A percentile compares a stretch with the other conserved stretches of the same genome.
These are phyloP conservation scores for Penicillium aurantiogriseum DNA, from an alignment of 2,329 filamentous ascomycete species.

Conservation along the genomic window DNA sequence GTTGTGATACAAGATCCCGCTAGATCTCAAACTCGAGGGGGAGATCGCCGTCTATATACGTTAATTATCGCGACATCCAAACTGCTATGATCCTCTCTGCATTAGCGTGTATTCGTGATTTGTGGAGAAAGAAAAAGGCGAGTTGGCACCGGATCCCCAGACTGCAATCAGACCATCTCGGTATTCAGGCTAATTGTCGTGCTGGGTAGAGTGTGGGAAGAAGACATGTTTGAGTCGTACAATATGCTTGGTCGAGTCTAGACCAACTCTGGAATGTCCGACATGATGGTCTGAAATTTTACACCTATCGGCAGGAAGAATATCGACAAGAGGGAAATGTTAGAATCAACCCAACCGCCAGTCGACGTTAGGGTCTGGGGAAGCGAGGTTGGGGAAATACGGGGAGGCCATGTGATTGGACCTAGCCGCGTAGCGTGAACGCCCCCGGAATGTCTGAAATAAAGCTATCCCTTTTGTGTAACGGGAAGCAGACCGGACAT, in stretches of 20 bases:
- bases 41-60: conserved; percentile 10
- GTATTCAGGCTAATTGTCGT: conserved; percentile 16
- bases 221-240: background rate
- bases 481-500: conserved; percentile 9
- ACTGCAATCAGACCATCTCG: background rate
- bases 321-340: background rate
- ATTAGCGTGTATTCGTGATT: conserved; percentile 1
- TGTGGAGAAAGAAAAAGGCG: conserved; percentile 9
- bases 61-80: background rate
- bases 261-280: conserved; percentile 10
- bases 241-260: background rate
- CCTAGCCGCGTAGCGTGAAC: background rate
- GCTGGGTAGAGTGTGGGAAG: background rate
- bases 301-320: conserved; percentile 16
- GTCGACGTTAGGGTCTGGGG: conserved; percentile 12
- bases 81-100: conserved; percentile 2
- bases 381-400: conserved; percentile 6
- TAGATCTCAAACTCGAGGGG: background rate
- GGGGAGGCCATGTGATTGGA: conserved; percentile 12
- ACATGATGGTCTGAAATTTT: conserved; percentile 5
- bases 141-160: background rate
- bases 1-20: background rate
- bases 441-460: background rate
- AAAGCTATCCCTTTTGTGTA: conserved; percentile 16
- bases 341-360: conserved; percentile 2